These are phyloP conservation scores for Epicoccum sorghinum DNA, from an alignment of 2,329 filamentous ascomycete genomes.

Conservation along the genomic window DNA sequence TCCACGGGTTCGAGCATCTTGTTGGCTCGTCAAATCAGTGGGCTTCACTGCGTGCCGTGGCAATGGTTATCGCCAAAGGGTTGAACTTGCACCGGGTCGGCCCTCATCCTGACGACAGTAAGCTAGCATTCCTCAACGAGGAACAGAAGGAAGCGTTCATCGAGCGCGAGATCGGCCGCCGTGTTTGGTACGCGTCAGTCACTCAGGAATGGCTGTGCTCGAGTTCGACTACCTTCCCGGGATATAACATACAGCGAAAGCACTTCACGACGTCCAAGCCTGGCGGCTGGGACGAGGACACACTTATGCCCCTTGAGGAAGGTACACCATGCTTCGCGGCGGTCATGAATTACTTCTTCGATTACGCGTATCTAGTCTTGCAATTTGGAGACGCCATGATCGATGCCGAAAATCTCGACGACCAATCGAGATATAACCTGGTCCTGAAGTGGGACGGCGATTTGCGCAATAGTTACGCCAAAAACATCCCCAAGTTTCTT, in stretches of 20 bases:
- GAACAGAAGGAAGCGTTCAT: slow-evolving; percentile 36
- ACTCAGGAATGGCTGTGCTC: slow-evolving; percentile 53
- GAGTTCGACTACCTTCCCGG: slow-evolving; percentile 49
- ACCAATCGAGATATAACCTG: slow-evolving; percentile 47
- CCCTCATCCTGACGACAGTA: slow-evolving; percentile 36
- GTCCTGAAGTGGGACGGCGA: slow-evolving; percentile 50
- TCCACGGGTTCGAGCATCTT: slow-evolving; percentile 58
- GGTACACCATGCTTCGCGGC: slow-evolving; percentile 40
- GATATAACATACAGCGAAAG: slow-evolving; percentile 39
- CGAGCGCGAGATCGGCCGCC: slow-evolving; percentile 47
- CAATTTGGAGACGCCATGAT: slow-evolving; percentile 48
- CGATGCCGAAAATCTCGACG: slow-evolving; percentile 39
- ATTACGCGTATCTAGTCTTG: slow-evolving; percentile 49
- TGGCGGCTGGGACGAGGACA: slow-evolving; percentile 47
- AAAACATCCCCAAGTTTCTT: slow-evolving; percentile 46
- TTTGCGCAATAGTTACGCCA: slow-evolving; percentile 43
- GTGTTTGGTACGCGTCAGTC: slow-evolving; percentile 49
- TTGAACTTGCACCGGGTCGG: slow-evolving; percentile 52
- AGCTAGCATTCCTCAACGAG: slow-evolving; percentile 20
- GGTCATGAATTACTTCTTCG: slow-evolving; percentile 35
- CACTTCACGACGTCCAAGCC: slow-evolving; percentile 46
- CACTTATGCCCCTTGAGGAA: slow-evolving; percentile 28
- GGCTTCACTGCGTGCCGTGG: slow-evolving; percentile 53
- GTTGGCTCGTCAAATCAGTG: slow-evolving; percentile 57
- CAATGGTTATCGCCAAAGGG: slow-evolving; percentile 55